phyloP scores from a whole-genome alignment of 352 stramenopile species.

The Phytophthora pisi region DNA sequence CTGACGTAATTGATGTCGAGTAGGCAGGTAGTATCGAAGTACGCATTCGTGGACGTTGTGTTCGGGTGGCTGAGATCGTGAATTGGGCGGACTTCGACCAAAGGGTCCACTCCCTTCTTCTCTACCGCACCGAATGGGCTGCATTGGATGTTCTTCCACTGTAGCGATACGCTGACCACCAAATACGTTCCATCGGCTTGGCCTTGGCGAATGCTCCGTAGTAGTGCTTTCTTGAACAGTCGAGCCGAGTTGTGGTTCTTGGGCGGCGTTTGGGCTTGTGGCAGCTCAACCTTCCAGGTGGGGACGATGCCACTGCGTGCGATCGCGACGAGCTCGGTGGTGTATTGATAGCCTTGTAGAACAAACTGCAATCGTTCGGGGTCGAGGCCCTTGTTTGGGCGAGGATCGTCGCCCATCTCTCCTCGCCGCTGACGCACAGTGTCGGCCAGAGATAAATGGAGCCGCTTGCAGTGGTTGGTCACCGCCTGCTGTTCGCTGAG shows the following conservation, averaged over 20 bases:
- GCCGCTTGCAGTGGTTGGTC: neutral
- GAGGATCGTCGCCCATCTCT: neutral
- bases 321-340: neutral
- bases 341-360: neutral
- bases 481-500: neutral
- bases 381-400: constrained; percentile 10
- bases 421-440: neutral
- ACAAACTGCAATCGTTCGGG: neutral
- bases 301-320: neutral
- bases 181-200: constrained; percentile 16
- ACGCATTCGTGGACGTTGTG: constrained; percentile 11
- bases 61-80: constrained; percentile 20
- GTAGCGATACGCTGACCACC: constrained; percentile 3
- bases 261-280: neutral
- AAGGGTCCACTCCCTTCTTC: constrained; percentile 10
- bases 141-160: constrained; percentile 14
- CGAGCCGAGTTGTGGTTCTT: constrained; percentile 15
- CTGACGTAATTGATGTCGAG: constrained; percentile 11
- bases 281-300: neutral
- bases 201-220: constrained; percentile 12
- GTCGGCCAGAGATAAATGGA: neutral
- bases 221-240: neutral
- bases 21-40: neutral
- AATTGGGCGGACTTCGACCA: constrained; percentile 12
- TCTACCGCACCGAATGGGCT: constrained; percentile 25